A percentile compares a stretch with the other conserved stretches of the same genome.
phyloP scores from a whole-genome alignment of 495 filamentous ascomycete species.

The Penicillium manginii region DNA sequence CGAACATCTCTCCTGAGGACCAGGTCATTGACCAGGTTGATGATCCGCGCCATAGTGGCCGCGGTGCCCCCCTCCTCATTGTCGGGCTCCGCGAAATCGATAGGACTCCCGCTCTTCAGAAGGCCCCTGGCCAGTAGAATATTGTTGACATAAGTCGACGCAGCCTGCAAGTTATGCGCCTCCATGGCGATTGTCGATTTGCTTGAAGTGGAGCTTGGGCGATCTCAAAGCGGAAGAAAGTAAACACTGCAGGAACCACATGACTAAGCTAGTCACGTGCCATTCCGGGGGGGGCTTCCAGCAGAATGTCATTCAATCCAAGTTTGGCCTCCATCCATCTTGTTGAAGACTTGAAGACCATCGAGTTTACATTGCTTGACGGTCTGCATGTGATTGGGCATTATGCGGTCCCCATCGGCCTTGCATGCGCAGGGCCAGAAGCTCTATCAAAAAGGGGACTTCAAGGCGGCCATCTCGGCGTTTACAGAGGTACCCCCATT shows the following conservation, averaged over 20 bases:
- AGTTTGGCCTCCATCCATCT: neutral
- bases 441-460: slow-evolving; percentile 45
- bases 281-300: neutral
- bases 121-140: slow-evolving; percentile 88
- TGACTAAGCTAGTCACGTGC: slow-evolving; percentile 11
- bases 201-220: slow-evolving; percentile 19
- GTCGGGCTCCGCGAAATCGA: slow-evolving; percentile 82
- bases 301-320: neutral
- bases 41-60: slow-evolving; percentile 80
- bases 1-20: slow-evolving; percentile 81
- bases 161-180: slow-evolving; percentile 77
- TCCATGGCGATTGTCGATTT: slow-evolving; percentile 61
- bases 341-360: neutral
- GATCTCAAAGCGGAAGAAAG: slow-evolving; percentile 47
- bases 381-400: neutral
- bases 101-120: slow-evolving; percentile 77
- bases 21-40: slow-evolving; percentile 91
- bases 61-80: slow-evolving; percentile 64
- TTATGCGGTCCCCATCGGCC: neutral
- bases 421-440: slow-evolving; percentile 44
- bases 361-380: neutral
- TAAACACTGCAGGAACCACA: slow-evolving; percentile 37
- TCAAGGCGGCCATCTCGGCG: slow-evolving; percentile 42
- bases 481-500: slow-evolving; percentile 43
- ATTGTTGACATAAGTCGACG: slow-evolving; percentile 95